phyloP scores from a whole-genome alignment of 208 protist species.

The Sergeia podlipaevii region DNA sequence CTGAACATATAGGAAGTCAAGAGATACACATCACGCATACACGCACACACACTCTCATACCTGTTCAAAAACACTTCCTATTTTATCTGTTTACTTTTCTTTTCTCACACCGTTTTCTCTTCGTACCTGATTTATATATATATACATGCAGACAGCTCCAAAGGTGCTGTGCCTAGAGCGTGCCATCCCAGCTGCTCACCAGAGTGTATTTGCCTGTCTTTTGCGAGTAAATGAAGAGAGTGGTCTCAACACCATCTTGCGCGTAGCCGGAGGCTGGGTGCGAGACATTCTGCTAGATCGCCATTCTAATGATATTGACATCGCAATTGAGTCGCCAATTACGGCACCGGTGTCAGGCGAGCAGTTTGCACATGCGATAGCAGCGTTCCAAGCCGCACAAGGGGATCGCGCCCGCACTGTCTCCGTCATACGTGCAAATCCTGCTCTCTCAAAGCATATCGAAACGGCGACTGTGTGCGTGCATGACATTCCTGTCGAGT shows the following conservation, averaged over 20 bases:
- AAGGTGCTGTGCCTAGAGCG: slow-evolving; percentile 27
- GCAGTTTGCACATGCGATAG: slow-evolving; percentile 89
- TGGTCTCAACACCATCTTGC: slow-evolving; percentile 61
- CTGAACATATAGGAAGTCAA: too few relatives aligned
- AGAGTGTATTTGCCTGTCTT: slow-evolving; percentile 83
- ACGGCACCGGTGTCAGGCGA: slow-evolving; percentile 56
- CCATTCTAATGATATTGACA: slow-evolving; percentile 97
- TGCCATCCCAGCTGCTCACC: slow-evolving; percentile 51
- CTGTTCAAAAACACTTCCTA: too few relatives aligned
- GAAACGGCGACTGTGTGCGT: slow-evolving; percentile 96
- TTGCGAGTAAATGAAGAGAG: slow-evolving; percentile 59
- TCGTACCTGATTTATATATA: background rate
- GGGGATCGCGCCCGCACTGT: slow-evolving; percentile 55
- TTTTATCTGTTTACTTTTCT: slow-evolving; percentile 2
- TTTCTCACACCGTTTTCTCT: background rate
- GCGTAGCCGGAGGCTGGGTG: slow-evolving; percentile 98
- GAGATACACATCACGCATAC: too few relatives aligned
- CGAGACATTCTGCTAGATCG: slow-evolving; percentile 93
- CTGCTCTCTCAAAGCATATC: slow-evolving; percentile 98
- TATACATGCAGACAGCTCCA: slow-evolving; percentile 26
- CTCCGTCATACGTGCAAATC: slow-evolving; percentile 94
- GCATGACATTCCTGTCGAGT: slow-evolving; percentile 91
- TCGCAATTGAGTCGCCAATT: slow-evolving; percentile 91
- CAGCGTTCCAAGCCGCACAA: slow-evolving; percentile 56
- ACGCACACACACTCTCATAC: too few relatives aligned